Conservation (phyloP, 164 flowering plant genomes). For the Berberis thunbergii region DNA sequence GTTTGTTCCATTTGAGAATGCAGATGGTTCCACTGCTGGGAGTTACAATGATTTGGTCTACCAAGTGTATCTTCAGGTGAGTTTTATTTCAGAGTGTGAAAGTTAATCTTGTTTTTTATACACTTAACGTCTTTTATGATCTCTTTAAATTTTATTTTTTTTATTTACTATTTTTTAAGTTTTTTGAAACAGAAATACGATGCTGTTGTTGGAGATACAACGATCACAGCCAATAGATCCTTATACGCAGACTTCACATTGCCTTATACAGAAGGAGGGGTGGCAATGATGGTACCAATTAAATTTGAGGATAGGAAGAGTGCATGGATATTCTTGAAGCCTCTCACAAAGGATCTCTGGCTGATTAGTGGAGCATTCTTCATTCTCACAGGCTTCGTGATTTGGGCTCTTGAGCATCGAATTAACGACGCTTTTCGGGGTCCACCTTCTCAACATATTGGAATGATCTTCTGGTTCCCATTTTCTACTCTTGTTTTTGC, state of each 20-base stretch:
- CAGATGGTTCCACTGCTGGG: constrained; percentile 21
- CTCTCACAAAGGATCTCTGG: constrained; percentile 31
- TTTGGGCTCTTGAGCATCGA: constrained; percentile 26
- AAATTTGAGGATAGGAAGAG: constrained; percentile 12
- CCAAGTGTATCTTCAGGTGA: constrained; percentile 32
- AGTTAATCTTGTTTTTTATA: too few species aligned
- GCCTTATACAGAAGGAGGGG: constrained; percentile 37
- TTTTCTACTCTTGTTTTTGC: constrained; percentile 13
- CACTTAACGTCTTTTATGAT: not conserved
- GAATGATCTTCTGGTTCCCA: constrained; percentile 9
- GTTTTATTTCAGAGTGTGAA: not conserved
- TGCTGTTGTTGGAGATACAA: constrained; percentile 30
- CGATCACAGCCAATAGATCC: constrained; percentile 32
- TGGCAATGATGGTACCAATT: constrained; percentile 32
- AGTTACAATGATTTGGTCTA: constrained; percentile 31
- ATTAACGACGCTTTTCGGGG: constrained; percentile 14
- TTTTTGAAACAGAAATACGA: constrained; percentile 17
- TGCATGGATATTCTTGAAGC: constrained; percentile 39
- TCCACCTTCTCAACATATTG: constrained; percentile 10
- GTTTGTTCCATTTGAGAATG: constrained; percentile 23
- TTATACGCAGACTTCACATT: constrained; percentile 31
- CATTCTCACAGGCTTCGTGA: constrained; percentile 8
- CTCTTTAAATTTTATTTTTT: not conserved
- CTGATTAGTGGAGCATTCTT: constrained; percentile 23
- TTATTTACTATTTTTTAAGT: not conserved